phyloP scores from a whole-genome alignment of 2,329 filamentous ascomycete genomes.

The Pestalotiopsis sp. region DNA sequence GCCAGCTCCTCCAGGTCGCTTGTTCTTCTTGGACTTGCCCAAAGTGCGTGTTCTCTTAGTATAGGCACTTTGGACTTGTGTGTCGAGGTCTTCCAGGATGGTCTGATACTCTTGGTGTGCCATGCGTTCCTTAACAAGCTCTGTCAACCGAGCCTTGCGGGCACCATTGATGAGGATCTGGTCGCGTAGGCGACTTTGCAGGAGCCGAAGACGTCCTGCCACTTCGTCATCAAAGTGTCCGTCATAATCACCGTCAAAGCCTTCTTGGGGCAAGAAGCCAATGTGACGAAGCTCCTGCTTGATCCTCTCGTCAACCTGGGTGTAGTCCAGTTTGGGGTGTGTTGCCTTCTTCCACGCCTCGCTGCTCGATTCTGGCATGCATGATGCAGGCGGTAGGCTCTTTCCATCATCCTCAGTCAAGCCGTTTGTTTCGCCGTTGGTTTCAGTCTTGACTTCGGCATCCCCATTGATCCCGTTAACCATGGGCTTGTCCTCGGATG shows the following conservation, averaged over 20 bases:
- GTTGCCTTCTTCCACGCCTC: slow-evolving; percentile 80
- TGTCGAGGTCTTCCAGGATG: slow-evolving; percentile 94
- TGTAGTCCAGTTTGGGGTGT: slow-evolving; percentile 79
- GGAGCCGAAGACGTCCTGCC: slow-evolving; percentile 80
- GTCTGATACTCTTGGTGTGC: slow-evolving; percentile 96
- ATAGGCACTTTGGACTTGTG: slow-evolving; percentile 92
- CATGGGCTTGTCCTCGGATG: slow-evolving; percentile 59
- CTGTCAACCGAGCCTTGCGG: slow-evolving; percentile 82
- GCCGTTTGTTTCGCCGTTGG: slow-evolving; percentile 47
- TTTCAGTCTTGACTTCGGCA: slow-evolving; percentile 55
- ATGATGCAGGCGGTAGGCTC: slow-evolving; percentile 69
- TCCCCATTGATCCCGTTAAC: slow-evolving; percentile 51
- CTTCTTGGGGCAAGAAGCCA: slow-evolving; percentile 76
- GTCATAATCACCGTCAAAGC: slow-evolving; percentile 75
- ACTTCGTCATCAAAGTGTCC: slow-evolving; percentile 93
- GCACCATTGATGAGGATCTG: slow-evolving; percentile 88
- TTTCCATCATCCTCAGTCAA: slow-evolving; percentile 42
- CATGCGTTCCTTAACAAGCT: slow-evolving; percentile 89
- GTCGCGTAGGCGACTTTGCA: slow-evolving; percentile 81
- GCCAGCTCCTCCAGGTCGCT: slow-evolving; percentile 74
- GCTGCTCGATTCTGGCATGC: slow-evolving; percentile 75
- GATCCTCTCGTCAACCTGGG: slow-evolving; percentile 85
- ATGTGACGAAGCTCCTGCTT: slow-evolving; percentile 91
- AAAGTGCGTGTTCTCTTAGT: slow-evolving; percentile 93
- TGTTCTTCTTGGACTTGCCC: slow-evolving; percentile 91